Evolutionary conservation across 2,329 filamentous ascomycete species (phyloP).

Genomic region (Pseudogymnoascus sp.): DNA sequence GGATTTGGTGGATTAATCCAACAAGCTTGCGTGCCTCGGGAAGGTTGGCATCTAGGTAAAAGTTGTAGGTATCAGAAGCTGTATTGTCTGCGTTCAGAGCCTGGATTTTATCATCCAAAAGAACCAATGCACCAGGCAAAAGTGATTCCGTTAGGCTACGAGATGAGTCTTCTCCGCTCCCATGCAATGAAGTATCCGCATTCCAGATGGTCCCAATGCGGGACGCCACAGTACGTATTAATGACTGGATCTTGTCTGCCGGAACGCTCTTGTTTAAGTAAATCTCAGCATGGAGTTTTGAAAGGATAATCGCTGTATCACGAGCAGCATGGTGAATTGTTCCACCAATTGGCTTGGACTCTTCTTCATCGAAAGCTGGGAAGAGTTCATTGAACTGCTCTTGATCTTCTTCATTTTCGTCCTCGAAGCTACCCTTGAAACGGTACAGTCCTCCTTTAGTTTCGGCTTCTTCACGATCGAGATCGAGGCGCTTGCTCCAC

Average conservation of each 20-base stretch:
- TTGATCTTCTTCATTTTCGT: conserved; percentile 66
- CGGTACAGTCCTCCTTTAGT: conserved; percentile 71
- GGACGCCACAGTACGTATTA: conserved; percentile 24
- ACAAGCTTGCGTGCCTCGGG: conserved; percentile 68
- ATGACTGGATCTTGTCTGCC: conserved; percentile 21
- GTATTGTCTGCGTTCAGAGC: conserved; percentile 35
- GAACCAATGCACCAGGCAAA: conserved; percentile 58
- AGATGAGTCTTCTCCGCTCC: conserved; percentile 19
- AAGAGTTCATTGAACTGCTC: conserved; percentile 75
- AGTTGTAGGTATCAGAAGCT: conserved; percentile 59
- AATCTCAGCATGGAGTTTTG: conserved; percentile 48
- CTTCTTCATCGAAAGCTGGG: conserved; percentile 58
- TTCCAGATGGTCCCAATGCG: conserved; percentile 21
- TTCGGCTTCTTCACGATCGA: conserved; percentile 68
- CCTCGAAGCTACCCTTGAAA: conserved; percentile 70
- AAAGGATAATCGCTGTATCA: conserved; percentile 45
- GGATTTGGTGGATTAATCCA: conserved; percentile 58
- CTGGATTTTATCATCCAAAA: conserved; percentile 54
- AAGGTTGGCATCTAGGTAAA: conserved; percentile 78
- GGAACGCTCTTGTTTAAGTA: conserved; percentile 20
- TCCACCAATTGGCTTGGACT: conserved; percentile 18
- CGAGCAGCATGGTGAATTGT: conserved; percentile 17
- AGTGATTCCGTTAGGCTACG: conserved; percentile 42
- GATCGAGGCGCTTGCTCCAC: conserved; percentile 70
- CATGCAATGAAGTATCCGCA: conserved; percentile 13